Conservation (phyloP, 2,329 filamentous ascomycete genomes). For the Simplicillium aogashimaense region DNA sequence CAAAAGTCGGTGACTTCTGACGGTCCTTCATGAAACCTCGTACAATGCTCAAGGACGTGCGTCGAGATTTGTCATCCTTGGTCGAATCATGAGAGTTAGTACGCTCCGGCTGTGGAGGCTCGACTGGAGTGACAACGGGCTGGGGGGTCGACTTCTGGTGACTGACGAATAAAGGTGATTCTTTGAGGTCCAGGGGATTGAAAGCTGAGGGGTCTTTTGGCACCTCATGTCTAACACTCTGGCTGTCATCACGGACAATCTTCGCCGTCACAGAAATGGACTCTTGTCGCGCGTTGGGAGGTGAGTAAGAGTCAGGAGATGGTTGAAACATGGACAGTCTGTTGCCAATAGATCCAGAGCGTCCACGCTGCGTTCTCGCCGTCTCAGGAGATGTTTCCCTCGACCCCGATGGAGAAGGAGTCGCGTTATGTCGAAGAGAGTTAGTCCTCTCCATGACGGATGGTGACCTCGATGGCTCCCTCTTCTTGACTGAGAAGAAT, state of each 20-base stretch:
- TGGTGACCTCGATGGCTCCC: slow-evolving; percentile 33
- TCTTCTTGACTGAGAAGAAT: slow-evolving; percentile 49
- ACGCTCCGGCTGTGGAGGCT: slow-evolving; percentile 7
- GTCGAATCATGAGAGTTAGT: slow-evolving; percentile 24
- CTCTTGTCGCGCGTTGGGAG: slow-evolving; percentile 50
- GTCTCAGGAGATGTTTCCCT: slow-evolving; percentile 37
- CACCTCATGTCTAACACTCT: slow-evolving; percentile 27
- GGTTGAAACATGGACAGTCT: slow-evolving; percentile 46
- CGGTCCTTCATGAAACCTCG: slow-evolving; percentile 53
- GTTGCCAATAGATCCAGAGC: slow-evolving; percentile 45
- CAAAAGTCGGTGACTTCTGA: slow-evolving; percentile 39
- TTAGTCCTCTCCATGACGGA: slow-evolving; percentile 33
- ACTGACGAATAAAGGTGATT: slow-evolving; percentile 50
- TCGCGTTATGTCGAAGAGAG: slow-evolving; percentile 16
- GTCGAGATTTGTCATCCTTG: slow-evolving; percentile 31
- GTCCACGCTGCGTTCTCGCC: slow-evolving; percentile 26
- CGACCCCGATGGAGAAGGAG: slow-evolving; percentile 26
- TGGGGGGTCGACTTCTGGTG: slow-evolving; percentile 30
- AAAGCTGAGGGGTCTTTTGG: slow-evolving; percentile 33
- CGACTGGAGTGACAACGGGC: slow-evolving; percentile 13
- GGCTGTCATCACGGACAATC: slow-evolving; percentile 59
- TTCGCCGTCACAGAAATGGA: slow-evolving; percentile 83
- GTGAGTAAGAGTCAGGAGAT: slow-evolving; percentile 16
- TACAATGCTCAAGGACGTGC: slow-evolving; percentile 50
- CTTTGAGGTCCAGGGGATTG: slow-evolving; percentile 40